A percentile compares a stretch with the other conserved stretches of the same genome.
Conservation (phyloP, 2,329 filamentous ascomycete species). For the Ciborinia camelliae region DNA sequence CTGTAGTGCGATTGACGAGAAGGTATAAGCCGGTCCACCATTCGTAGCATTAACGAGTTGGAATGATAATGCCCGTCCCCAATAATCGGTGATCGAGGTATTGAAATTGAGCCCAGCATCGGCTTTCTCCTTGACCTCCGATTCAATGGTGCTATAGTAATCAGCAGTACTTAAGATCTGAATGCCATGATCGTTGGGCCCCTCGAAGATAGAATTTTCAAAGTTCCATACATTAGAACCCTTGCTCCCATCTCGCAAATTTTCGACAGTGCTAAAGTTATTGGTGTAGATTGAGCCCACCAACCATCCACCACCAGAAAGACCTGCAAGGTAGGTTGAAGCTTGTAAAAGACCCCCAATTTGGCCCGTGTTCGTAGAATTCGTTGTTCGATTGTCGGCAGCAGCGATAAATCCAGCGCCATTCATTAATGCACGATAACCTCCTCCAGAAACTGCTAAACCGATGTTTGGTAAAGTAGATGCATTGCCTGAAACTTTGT, state of each 20-base stretch:
- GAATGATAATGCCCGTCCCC: slow-evolving; percentile 81
- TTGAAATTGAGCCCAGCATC: slow-evolving; percentile 64
- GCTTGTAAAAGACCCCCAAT: slow-evolving; percentile 79
- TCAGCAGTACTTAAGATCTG: slow-evolving; percentile 52
- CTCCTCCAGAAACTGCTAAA: slow-evolving; percentile 77
- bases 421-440: slow-evolving; percentile 82
- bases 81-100: slow-evolving; percentile 80
- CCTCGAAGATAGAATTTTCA: slow-evolving; percentile 57
- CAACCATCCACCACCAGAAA: slow-evolving; percentile 82
- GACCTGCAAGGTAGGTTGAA: slow-evolving; percentile 73
- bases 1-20: slow-evolving; percentile 69
- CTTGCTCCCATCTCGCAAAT: slow-evolving; percentile 47
- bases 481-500: slow-evolving; percentile 52
- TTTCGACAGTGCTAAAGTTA: slow-evolving; percentile 70
- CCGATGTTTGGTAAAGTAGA: slow-evolving; percentile 64
- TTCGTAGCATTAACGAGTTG: slow-evolving; percentile 75
- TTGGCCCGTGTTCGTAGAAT: slow-evolving; percentile 60
- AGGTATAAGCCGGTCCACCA: slow-evolving; percentile 76
- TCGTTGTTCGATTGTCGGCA: slow-evolving; percentile 69
- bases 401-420: slow-evolving; percentile 77
- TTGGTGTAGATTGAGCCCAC: slow-evolving; percentile 74
- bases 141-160: slow-evolving; percentile 60
- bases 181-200: slow-evolving; percentile 49
- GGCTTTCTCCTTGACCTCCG: slow-evolving; percentile 58
- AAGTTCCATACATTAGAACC: slow-evolving; percentile 58